Percentiles rank a stretch among this genome's conserved stretches.
These are phyloP conservation scores for Chamaecrista fasciculata DNA, from an alignment of 306 rosid species.

Conservation along the genomic window DNA sequence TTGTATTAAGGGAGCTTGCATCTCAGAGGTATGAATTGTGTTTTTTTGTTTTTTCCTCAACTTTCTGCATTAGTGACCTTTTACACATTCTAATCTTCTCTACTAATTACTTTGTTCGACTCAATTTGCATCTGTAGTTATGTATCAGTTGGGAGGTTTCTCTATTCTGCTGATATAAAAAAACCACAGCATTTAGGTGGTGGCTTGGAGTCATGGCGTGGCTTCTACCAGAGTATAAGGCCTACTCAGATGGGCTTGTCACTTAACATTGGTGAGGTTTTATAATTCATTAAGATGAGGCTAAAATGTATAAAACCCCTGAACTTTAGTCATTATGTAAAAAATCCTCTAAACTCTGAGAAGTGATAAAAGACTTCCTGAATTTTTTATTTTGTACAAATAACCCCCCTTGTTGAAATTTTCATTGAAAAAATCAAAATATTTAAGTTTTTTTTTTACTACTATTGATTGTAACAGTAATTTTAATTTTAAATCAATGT, in stretches of 20 bases:
- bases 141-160: slow-evolving; percentile 45
- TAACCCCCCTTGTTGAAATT: too few species aligned
- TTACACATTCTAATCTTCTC: background rate
- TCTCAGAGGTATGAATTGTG: slow-evolving; percentile 38
- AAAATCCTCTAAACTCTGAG: too few species aligned
- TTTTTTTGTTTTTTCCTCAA: slow-evolving; percentile 14
- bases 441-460: too few species aligned
- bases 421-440: too few species aligned
- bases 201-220: slow-evolving; percentile 55
- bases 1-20: slow-evolving; percentile 45
- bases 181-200: slow-evolving; percentile 46
- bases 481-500: too few species aligned
- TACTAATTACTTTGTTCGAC: slow-evolving; percentile 13
- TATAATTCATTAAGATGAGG: background rate
- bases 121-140: slow-evolving; percentile 28
- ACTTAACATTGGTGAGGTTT: slow-evolving; percentile 44
- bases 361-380: too few species aligned
- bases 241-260: slow-evolving; percentile 59
- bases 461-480: too few species aligned
- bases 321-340: too few species aligned
- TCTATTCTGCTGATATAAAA: slow-evolving; percentile 44
- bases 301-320: too few species aligned
- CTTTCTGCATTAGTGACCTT: slow-evolving; percentile 2
- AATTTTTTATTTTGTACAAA: too few species aligned
- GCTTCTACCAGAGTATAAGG: slow-evolving; percentile 56